These are phyloP conservation scores for Pestalotiopsis sp. DNA, from an alignment of 2,329 filamentous ascomycete species.

Conservation along the genomic window DNA sequence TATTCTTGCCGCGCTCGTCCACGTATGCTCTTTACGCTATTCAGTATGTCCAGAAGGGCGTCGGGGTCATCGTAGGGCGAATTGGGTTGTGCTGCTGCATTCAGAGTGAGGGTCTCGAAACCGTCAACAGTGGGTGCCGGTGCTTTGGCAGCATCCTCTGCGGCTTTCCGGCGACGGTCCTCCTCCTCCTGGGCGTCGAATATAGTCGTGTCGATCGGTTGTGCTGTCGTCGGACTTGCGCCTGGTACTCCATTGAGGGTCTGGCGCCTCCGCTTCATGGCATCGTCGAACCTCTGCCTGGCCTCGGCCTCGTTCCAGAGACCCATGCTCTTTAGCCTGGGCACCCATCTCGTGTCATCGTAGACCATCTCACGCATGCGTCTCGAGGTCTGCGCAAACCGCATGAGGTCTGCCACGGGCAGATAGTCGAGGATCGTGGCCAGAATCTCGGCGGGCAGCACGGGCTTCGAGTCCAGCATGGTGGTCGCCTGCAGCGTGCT, in stretches of 20 bases:
- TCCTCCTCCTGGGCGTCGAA: conserved; percentile 77
- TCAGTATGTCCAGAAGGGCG: conserved; percentile 69
- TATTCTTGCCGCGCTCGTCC: conserved; percentile 89
- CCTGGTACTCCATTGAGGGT: conserved; percentile 39
- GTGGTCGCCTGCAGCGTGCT: conserved; percentile 78
- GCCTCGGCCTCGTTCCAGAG: conserved; percentile 93
- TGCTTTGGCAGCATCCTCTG: conserved; percentile 34
- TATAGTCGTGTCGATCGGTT: conserved; percentile 56
- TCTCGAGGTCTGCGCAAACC: conserved; percentile 80
- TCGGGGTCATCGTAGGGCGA: conserved; percentile 60
- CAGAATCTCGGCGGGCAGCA: conserved; percentile 87
- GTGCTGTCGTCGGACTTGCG: conserved; percentile 22
- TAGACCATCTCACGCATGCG: conserved; percentile 98
- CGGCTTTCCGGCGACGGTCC: conserved; percentile 50
- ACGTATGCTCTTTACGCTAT: conserved; percentile 74
- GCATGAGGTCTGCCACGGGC: conserved; percentile 80
- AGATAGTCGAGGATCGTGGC: conserved; percentile 88
- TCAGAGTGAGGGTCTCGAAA: conserved; percentile 76
- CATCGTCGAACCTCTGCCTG: conserved; percentile 76
- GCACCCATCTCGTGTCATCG: conserved; percentile 94
- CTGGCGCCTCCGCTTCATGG: conserved; percentile 63
- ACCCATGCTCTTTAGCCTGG: conserved; percentile 81
- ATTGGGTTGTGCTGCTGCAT: conserved; percentile 39
- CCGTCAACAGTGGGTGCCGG: conserved; percentile 56
- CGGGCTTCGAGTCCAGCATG: conserved; percentile 77